Evolutionary conservation across 2,329 filamentous ascomycete genomes (phyloP), one percentile per base, ranked within the genome.

Genomic region (Clarireedia monteithiana): DNA sequence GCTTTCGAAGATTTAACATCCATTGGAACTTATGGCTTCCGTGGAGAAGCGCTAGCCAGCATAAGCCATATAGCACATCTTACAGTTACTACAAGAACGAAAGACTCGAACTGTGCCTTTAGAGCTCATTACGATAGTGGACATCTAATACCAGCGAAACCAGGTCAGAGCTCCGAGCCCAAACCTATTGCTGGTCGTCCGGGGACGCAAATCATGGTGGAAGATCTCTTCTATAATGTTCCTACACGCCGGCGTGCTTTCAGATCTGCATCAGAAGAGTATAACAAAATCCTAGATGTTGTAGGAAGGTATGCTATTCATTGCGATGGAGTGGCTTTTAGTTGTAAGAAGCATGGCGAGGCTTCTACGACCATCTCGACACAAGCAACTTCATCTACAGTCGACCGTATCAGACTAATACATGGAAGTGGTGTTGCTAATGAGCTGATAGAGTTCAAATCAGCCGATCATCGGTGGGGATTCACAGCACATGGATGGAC

Each of bases 61-160:
- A 99, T 99, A 70, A 97, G 92, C 68, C 94, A 99, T 69, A 96
- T 99, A 65, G 92, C 95, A 36, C 95, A 99, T 74, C 78, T 99
- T 23, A 90, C 86, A 4, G 90, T 99, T 45, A 97, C 92, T 1
- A 99, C 95, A 6, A 95, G 91, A 70, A 97, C 91, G 1, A 86
- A 88, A 57, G 85, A 90, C 45, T 95, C 91, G 0, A 85, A 83
- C 63, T 88, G 90, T 71, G 94, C 94, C 15, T 99, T 89, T 88
- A 85, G 89, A 68, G 91, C 91, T 23, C 84, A 89, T 62, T 99
- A 96, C 68, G 82, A 88, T 20, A 85, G 89, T 68, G 92, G 94
- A 14, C 89, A 85, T 62, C 78, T 97, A 46, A 81, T 83, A 6
- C 85, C 92, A 14, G 76, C 88, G 9, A 97, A 97, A 69, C 91